Base-by-base conservation (phyloP, 1,284 basidiomycete species). In the Dichomitus squalens region DNA sequence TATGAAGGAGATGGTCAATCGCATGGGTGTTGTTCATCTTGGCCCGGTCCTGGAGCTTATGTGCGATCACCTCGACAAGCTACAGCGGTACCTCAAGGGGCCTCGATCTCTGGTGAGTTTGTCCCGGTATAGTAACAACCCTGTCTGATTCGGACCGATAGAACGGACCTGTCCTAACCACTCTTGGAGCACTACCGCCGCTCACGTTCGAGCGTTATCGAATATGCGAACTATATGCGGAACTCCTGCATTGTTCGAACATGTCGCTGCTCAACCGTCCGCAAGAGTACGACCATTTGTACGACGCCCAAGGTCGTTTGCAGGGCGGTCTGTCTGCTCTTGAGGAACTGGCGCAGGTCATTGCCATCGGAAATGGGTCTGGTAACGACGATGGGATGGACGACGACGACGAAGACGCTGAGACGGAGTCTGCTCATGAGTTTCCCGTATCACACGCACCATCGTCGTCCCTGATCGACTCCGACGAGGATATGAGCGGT, bases 191-290 rank as follows among this genome's bases (percentile, higher is more conserved):
- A 8, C 84, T 93, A 44, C 77, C 81, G 1, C 95, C 96, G 0
- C 83, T 99, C 33, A 98, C 96, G 0, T 88, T 96, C 64, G 97
- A 98, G 71, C 87, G 97, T 5, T 98, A 96, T 74, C 87, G 96
- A n/a, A 94, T 99, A 68, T 93, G 95, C 71, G 97, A 99, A 74
- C 82, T 99, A 7, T 96, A 97, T 67, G 97, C 96, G 18, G 97
- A 99, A 73, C 83, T 99, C 14, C 76, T 99, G 14, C 97, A 99
- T 71, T 97, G 95, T 72, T 99, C 96, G 14, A 99, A 98, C 70
- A 98, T 99, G 96, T 88, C 92, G 1, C 83, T 98, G 14, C 79
- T 99, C 35, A 99, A 99, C 70, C 92, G 97, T 4, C 72, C 81
- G 0, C 69, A 83, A 0, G 86, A 88, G 51, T 86, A 81, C 58